Conservation (phyloP, 306 rosid species). For the Rosa persica region DNA sequence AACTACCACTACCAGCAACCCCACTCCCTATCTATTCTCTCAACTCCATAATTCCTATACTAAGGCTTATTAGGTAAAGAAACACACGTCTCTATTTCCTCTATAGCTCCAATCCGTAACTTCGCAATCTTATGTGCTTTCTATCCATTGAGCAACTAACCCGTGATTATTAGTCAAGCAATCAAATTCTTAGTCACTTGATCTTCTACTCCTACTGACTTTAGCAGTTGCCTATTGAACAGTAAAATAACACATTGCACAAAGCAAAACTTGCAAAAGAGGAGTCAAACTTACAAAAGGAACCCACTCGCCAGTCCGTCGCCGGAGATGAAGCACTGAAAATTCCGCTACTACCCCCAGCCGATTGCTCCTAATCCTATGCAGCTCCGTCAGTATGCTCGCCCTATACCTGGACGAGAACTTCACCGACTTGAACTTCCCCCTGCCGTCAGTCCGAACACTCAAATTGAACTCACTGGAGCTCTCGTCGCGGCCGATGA, state of each 20-base stretch:
- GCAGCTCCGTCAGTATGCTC: slow-evolving; percentile 87
- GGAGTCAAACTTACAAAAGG: slow-evolving; percentile 64
- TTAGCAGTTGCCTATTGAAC: background rate
- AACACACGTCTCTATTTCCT: background rate
- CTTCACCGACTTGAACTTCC: slow-evolving; percentile 76
- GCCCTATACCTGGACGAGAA: slow-evolving; percentile 86
- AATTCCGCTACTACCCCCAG: slow-evolving; percentile 75
- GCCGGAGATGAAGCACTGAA: slow-evolving; percentile 84
- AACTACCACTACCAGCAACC: background rate
- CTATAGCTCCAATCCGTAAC: background rate
- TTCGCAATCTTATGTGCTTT: background rate
- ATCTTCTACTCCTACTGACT: slow-evolving; percentile 3
- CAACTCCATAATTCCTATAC: background rate
- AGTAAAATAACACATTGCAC: background rate
- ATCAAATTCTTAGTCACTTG: background rate
- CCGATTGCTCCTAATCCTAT: slow-evolving; percentile 75
- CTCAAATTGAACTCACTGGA: slow-evolving; percentile 76
- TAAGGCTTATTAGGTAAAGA: background rate
- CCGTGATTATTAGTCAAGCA: background rate
- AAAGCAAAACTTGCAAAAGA: background rate
- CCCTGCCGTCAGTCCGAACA: slow-evolving; percentile 91
- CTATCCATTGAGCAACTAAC: background rate
- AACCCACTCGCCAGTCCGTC: slow-evolving; percentile 79
- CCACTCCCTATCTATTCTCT: background rate
- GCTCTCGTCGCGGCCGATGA: slow-evolving; percentile 76